Evolutionary conservation across 225 moss, liverwort and hornwort genomes (phyloP), one percentile per base, ranked within the genome.

Genomic region (Rhytidiadelphus loreus): DNA sequence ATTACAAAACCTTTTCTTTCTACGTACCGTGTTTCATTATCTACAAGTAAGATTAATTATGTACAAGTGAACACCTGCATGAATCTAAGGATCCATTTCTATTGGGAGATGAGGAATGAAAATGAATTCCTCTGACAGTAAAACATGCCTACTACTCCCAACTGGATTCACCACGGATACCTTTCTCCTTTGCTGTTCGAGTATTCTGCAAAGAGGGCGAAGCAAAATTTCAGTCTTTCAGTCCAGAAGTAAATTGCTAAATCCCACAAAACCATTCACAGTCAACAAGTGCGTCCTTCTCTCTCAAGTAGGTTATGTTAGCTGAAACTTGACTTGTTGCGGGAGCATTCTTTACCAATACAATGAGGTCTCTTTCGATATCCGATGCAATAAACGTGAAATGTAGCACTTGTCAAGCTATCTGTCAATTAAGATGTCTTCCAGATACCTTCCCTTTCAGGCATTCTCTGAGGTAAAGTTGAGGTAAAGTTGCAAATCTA

Each of bases 111-210:
- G 46, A 32, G 71, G 69, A 19, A 39, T 39, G 69, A 43, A 75
- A 77, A 56, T 16, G 8, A 64, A 68, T 43, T 59, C 39, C 44
- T 55, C 12, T 57, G 53, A 32, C n/a, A 60, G 39, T 21, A 72
- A 56, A 46, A 52, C 37, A 59, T 65, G 77, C 46, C 35, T 91
- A 89, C 61, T 84, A 89, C 61, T 84, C 71, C 90, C 86, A 86
- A 82, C 94, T 90, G 77, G 89, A 63, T 91, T 93, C 91, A 39
- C 82, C 84, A 26, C 65, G 71, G 59, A 85, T 87, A 63, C 77
- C 84, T 87, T 91, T 90, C 89, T 93, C 88, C 90, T 86, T 91
- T 29, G 89, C 81, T 68, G 84, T 87, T 69, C 84, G 85, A 61
- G 73, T 66, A 57, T 19, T 89, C 91, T 94, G 88, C 87, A 69